Evolutionary conservation across 257 asterid species (phyloP), one percentile per base, ranked within the genome.

Genomic region (Przewalskia tangutica): DNA sequence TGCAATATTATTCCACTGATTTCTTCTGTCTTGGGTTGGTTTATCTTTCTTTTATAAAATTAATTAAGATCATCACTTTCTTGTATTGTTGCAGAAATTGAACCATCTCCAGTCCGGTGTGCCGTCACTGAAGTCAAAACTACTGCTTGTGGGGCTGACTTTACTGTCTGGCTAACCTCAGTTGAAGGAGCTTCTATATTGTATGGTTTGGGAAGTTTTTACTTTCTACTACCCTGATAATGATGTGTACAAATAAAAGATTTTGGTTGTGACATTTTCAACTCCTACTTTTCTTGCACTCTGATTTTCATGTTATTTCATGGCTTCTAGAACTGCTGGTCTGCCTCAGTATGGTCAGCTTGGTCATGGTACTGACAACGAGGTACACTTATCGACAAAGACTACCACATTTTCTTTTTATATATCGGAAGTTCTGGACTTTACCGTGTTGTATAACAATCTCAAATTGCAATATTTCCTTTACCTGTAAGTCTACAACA

Each of bases 311-410:
- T 42, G 73, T 7, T 77, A 60, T 87, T 87, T 76, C 78, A 53
- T 64, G 55, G 80, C 82, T 86, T 76, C 78, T 58, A 93, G 99
- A 84, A 94, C 98, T 86, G 98, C 95, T 88, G 99, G 99, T 86
- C 95, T 91, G 84, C 99, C 99, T 60, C 98, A 94, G 82, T 96
- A 91, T 84, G 98, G 99, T 82, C 99, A 96, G 88, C 97, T 96
- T 83, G 99, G 99, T 64, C 99, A 96, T 88, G 97, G 93, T 59
- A 86, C 99, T 11, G 93, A 93, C 89, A 96, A 94, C 70, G 99
- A 96, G 98, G 99, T 96, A 88, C 48, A 83, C 11, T 67, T 68
- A 53, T 48, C 46, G 79, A 7, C 46, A 73, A 50, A 23, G 20
- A 7, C 42, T 48, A 18, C 62, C 62, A 50, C 34, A 48, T 23